Evolutionary conservation across 1,284 basidiomycete genomes (phyloP), one percentile per base, ranked within the genome.

Genomic region (Puccinia sorghi): DNA sequence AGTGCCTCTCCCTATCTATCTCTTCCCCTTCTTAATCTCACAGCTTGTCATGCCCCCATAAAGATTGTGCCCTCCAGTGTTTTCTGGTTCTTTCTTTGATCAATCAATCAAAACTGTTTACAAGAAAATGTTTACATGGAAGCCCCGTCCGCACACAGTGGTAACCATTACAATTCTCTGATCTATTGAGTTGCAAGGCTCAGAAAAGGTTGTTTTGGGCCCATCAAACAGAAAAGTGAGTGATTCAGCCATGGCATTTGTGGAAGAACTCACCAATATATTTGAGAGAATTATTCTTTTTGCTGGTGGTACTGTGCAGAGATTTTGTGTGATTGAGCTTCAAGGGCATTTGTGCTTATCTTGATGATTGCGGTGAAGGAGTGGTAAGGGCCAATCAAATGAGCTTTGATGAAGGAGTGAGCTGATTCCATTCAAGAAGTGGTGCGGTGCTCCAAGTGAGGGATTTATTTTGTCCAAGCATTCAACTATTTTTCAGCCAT

Each of bases 391-490:
- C 61, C 61, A 7, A 32, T 7, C 6, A 61, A 22, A 41, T 32
- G 2, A 32, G 57, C 41, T 32, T 61, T 61, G 37, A 61, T 61
- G 20, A 37, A 63, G 6, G 61, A 32, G n/a, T 63, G 61, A n/a
- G 61, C 22, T 41, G 32, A 63, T 63, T 63, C 61, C 39, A 63
- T 63, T 63, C 61, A 8, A 39, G 61, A 63, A 63, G 20, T 8
- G 4, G 12, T 63, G 61, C 37, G 1, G 11, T 63, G 12, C 0
- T 41, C 61, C 41, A 63, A 63, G 61, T 39, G 61, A 15, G 12
- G 50, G n/a, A 52, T n/a, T 20, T 5, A 17, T n/a, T 52, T 52
- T 5, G 50, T n/a, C 50, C 50, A 63, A 63, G 61, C 37, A n/a
- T 41, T 63, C 7, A 37, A 39, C 9, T 63, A 63, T 63, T 63